These are phyloP conservation scores for Penicillium sumatraense DNA, from an alignment of 2,329 filamentous ascomycete genomes.

Conservation along the genomic window DNA sequence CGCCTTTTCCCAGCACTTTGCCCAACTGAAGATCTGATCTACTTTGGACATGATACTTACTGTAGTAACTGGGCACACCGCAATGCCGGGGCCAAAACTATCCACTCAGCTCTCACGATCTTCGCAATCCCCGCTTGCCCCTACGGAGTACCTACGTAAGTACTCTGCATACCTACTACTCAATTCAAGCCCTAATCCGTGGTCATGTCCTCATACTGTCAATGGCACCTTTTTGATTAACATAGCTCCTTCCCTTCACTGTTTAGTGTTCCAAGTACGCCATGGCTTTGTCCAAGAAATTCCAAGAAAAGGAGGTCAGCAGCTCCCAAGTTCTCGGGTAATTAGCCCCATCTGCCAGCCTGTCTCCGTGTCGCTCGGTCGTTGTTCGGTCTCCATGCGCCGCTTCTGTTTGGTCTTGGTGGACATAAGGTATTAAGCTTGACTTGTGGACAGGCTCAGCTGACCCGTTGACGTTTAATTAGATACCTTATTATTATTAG, in stretches of 20 bases:
- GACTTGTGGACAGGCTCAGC: background rate
- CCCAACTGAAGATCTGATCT: background rate
- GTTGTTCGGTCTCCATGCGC: background rate
- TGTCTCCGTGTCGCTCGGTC: background rate
- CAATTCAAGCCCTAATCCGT: background rate
- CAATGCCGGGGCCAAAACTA: background rate
- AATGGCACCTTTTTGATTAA: background rate
- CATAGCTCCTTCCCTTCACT: background rate
- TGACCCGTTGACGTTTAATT: slow-evolving; percentile 4
- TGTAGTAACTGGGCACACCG: background rate
- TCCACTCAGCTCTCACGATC: background rate
- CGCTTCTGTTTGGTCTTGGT: background rate
- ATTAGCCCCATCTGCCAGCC: background rate
- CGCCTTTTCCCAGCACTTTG: background rate
- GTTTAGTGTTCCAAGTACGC: background rate
- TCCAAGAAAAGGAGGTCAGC: slow-evolving; percentile 2
- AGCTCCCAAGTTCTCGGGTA: background rate
- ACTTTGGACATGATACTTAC: background rate
- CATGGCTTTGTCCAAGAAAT: background rate
- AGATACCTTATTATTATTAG: background rate
- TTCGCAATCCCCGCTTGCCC: background rate
- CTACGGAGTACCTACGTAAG: too few species aligned
- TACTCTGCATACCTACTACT: too few species aligned
- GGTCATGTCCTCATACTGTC: background rate
- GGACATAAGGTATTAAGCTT: slow-evolving; percentile 7